phyloP scores from a whole-genome alignment of 1,284 basidiomycete species.

The Acaromyces ingoldii region DNA sequence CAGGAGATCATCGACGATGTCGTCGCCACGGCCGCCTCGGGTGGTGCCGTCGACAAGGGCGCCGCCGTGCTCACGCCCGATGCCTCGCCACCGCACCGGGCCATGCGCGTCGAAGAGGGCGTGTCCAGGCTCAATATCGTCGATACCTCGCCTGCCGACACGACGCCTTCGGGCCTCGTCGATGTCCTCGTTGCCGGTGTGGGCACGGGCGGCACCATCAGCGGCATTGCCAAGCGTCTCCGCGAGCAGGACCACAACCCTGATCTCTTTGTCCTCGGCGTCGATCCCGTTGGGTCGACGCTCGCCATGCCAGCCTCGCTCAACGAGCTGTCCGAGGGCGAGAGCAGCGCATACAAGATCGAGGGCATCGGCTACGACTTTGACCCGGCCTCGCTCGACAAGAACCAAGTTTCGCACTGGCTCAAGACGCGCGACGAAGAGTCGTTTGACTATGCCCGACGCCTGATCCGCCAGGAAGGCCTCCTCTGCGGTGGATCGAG shows the following conservation, averaged over 20 bases:
- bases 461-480: constrained; percentile 80
- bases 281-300: constrained; percentile 90
- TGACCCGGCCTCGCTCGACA: constrained; percentile 39
- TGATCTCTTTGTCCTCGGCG: constrained; percentile 62
- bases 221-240: constrained; percentile 75
- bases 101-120: not conserved
- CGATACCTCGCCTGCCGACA: constrained; percentile 48
- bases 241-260: constrained; percentile 51
- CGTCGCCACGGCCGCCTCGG: constrained; percentile 25
- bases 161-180: constrained; percentile 54
- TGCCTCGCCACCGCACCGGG: constrained; percentile 51
- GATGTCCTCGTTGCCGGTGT: constrained; percentile 82
- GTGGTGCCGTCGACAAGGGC: constrained; percentile 52
- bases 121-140: not conserved
- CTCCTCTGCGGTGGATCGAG: constrained; percentile 86
- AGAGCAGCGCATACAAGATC: constrained; percentile 67
- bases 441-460: constrained; percentile 69
- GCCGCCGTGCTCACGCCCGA: constrained; percentile 16
- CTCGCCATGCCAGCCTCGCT: constrained; percentile 68
- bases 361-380: constrained; percentile 75
- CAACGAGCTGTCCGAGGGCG: constrained; percentile 58
- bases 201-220: constrained; percentile 91
- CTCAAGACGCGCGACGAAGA: constrained; percentile 78
- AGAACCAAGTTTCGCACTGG: constrained; percentile 58
- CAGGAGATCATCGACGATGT: constrained; percentile 66